Evolutionary conservation across 768 basidiomycete species (phyloP).

Genomic region (Zangia roseola): DNA sequence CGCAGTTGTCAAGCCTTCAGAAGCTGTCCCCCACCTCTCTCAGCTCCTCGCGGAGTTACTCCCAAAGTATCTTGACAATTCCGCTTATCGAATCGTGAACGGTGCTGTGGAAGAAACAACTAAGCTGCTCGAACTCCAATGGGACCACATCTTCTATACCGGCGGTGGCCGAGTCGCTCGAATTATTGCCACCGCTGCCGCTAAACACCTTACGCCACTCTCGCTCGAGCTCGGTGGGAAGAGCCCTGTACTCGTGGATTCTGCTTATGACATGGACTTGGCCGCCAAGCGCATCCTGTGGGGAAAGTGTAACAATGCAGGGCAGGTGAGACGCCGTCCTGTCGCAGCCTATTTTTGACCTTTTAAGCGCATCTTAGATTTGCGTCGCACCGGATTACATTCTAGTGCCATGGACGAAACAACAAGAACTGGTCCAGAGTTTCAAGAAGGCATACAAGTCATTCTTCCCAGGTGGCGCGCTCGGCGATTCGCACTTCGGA

Average conservation of each 20-base stretch:
- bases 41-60: conserved; percentile 52
- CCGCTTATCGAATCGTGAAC: conserved; percentile 53
- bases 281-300: conserved; percentile 65
- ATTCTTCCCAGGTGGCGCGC: conserved; percentile 56
- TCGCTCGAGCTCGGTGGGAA: conserved; percentile 39
- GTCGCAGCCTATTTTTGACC: background rate
- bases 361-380: conserved; percentile 23
- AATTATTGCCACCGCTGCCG: conserved; percentile 26
- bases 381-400: conserved; percentile 47
- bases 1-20: conserved; percentile 67
- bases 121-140: conserved; percentile 29
- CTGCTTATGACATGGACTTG: conserved; percentile 42
- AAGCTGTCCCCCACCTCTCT: conserved; percentile 47
- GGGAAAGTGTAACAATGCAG: conserved; percentile 65
- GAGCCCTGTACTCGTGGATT: conserved; percentile 45
- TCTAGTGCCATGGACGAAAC: conserved; percentile 39
- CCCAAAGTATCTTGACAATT: conserved; percentile 52
- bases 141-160: conserved; percentile 39
- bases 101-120: conserved; percentile 43
- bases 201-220: conserved; percentile 34
- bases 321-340: conserved; percentile 45
- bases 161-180: conserved; percentile 32
- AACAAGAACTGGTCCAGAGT: conserved; percentile 46
- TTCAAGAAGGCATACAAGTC: conserved; percentile 41
- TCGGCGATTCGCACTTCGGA: conserved; percentile 42